Evolutionary conservation across 495 filamentous ascomycete genomes (phyloP), one percentile per base, ranked within the genome.

Genomic region (Xylaria castorea): DNA sequence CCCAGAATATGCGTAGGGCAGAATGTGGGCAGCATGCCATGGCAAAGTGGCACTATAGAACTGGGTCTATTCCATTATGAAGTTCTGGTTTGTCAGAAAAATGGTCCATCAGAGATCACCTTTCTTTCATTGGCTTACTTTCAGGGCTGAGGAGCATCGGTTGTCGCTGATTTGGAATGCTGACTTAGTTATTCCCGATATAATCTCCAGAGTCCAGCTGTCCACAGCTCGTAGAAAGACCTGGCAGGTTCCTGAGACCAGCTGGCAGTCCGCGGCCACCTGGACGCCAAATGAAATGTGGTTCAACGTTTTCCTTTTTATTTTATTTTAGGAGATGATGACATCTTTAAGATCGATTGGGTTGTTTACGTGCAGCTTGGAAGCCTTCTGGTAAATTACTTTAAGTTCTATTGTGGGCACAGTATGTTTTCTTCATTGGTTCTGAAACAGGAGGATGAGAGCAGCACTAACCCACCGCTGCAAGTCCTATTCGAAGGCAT

Each of bases 161-260:
- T 22, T 34, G 67, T 58, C 16, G 53, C 18, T 65, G 48, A 71
- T 71, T 71, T 71, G 60, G 60, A 71, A 71, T 71, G 69, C 60
- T 65, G 48, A 65, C 69, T 38, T 63, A 51, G 16, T 9, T 55
- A 57, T 51, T 62, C 38, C 68, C 60, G 44, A 70, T n/a, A 44
- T 48, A 32, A 71, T 44, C 16, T 30, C 25, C 63, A 42, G 38
- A 48, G 18, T 14, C 61, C 22, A 64, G 61, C 61, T 64, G 38
- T 2, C 36, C 8, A 32, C 36, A 60, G 60, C 60, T 36, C 5
- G 18, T 6, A 4, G 34, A 42, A 20, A 27, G 34, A 42, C 7
- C 11, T 63, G 18, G 51, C 51, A 55, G 25, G 34, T 40, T 38
- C 34, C 57, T 46, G 16, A 46, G 14, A 14, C 44, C 44, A 20